Conservation (phyloP, 1,139 yeast genomes). For the Saccharomyces hybrid region DNA sequence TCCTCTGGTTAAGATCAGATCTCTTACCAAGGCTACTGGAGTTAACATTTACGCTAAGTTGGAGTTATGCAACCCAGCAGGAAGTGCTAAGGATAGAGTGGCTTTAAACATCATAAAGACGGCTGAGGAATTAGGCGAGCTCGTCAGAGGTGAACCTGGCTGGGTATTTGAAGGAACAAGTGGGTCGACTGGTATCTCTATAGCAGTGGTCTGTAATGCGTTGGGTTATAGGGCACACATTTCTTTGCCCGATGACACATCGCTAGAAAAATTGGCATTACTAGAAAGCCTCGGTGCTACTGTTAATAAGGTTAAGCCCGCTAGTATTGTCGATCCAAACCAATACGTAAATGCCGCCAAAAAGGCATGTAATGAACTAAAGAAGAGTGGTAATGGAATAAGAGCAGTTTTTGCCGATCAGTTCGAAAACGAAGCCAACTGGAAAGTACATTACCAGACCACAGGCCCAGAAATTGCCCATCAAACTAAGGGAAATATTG, state of each 20-base stretch:
- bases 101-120: conserved; percentile 74
- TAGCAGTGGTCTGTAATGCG: conserved; percentile 82
- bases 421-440: conserved; percentile 86
- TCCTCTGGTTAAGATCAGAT: conserved; percentile 69
- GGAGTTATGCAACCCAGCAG: conserved; percentile 85
- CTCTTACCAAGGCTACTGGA: conserved; percentile 58
- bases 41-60: conserved; percentile 81
- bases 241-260: conserved; percentile 92
- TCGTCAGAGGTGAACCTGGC: conserved; percentile 46
- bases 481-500: conserved; percentile 59
- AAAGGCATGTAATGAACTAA: conserved; percentile 49
- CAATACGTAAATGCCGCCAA: conserved; percentile 91
- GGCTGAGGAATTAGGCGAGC: conserved; percentile 52
- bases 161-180: conserved; percentile 84
- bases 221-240: conserved; percentile 86
- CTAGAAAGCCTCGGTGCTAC: conserved; percentile 72
- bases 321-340: conserved; percentile 86
- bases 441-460: conserved; percentile 72
- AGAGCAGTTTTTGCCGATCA: conserved; percentile 76
- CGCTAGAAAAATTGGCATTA: conserved; percentile 69
- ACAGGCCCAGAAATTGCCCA: conserved; percentile 87
- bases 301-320: conserved; percentile 87
- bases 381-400: conserved; percentile 35
- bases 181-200: conserved; percentile 92
- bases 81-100: conserved; percentile 91